Evolutionary conservation across 495 filamentous ascomycete genomes (phyloP).

Genomic region (Hyaloscypha variabilis): DNA sequence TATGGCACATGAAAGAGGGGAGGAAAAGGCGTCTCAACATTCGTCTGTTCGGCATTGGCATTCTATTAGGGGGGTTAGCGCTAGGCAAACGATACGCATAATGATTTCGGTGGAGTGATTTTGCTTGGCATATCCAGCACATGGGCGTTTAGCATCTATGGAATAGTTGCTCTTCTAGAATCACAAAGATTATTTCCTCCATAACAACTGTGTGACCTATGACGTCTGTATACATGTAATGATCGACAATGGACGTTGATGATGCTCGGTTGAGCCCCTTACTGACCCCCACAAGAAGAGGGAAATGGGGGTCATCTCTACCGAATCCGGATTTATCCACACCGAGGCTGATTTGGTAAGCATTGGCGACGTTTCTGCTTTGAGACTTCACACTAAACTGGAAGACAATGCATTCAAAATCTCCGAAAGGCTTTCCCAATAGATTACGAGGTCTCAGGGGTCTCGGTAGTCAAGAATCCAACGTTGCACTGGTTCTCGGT

Average conservation of each 20-base stretch:
- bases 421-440: neutral
- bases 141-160: slow-evolving; percentile 27
- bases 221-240: neutral
- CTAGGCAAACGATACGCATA: slow-evolving; percentile 22
- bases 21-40: slow-evolving; percentile 32
- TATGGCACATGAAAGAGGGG: slow-evolving; percentile 29
- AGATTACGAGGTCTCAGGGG: neutral
- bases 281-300: slow-evolving; percentile 4
- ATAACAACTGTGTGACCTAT: neutral
- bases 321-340: neutral
- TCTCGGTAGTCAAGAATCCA: neutral
- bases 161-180: slow-evolving; percentile 27
- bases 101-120: slow-evolving; percentile 24
- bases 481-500: neutral
- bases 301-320: slow-evolving; percentile 4
- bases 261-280: neutral
- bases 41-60: slow-evolving; percentile 21
- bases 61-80: slow-evolving; percentile 19
- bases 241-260: neutral
- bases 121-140: slow-evolving; percentile 31
- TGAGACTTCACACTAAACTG: neutral
- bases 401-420: neutral
- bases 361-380: neutral
- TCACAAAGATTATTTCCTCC: slow-evolving; percentile 21
- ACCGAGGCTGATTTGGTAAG: neutral